phyloP scores from a whole-genome alignment of 345 rosid genomes.

The Capsella bursapastoris region DNA sequence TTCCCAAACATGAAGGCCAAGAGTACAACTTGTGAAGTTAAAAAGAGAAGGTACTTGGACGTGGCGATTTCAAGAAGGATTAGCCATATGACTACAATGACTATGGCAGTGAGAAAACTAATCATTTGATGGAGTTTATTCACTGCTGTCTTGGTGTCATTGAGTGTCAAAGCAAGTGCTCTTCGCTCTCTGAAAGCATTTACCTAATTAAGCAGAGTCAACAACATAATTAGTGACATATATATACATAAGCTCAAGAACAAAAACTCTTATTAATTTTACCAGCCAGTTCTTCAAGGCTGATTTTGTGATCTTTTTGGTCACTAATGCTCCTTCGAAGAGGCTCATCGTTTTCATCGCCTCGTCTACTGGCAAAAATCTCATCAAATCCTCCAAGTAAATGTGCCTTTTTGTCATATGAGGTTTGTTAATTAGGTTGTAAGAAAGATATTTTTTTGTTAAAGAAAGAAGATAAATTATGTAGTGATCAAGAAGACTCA shows the following conservation, averaged over 20 bases:
- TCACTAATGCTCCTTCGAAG: constrained; percentile 71
- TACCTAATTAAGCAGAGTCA: constrained; percentile 53
- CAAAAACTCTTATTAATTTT: background rate
- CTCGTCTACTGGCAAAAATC: constrained; percentile 81
- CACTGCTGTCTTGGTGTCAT: constrained; percentile 96
- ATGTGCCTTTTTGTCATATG: constrained; percentile 63
- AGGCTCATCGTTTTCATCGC: constrained; percentile 68
- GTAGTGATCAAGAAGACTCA: constrained; percentile 30
- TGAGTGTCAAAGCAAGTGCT: constrained; percentile 87
- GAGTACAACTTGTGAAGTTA: constrained; percentile 84
- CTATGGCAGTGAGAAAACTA: constrained; percentile 50
- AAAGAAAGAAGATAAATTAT: background rate
- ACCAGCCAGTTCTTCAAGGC: constrained; percentile 89
- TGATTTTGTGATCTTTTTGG: constrained; percentile 58
- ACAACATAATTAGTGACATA: constrained; percentile 20
- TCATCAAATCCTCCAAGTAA: constrained; percentile 67
- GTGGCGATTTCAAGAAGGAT: constrained; percentile 75
- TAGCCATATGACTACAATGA: constrained; percentile 67
- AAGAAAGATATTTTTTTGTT: background rate
- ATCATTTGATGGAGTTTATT: constrained; percentile 80
- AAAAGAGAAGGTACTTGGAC: constrained; percentile 58
- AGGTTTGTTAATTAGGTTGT: constrained; percentile 39
- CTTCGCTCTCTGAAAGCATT: constrained; percentile 86
- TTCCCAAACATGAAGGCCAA: constrained; percentile 93
- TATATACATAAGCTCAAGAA: constrained; percentile 11